These are phyloP conservation scores for Colletotrichum lentis DNA, from an alignment of 2,329 filamentous ascomycete species.

Conservation along the genomic window DNA sequence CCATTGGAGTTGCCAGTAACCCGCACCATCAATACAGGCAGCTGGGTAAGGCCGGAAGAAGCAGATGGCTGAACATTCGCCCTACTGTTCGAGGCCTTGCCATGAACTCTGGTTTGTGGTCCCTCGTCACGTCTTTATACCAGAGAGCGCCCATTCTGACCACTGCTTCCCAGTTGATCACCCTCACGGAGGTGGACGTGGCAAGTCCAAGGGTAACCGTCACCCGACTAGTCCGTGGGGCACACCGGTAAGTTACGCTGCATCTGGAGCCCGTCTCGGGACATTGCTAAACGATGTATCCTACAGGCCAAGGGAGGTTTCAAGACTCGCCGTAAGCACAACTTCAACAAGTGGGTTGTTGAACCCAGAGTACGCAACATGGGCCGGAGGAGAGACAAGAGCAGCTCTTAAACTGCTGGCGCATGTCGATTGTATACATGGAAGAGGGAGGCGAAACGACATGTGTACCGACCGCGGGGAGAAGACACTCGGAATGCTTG, in stretches of 20 bases:
- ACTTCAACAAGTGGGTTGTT: slow-evolving; percentile 92
- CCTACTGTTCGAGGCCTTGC: slow-evolving; percentile 96
- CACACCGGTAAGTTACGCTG: slow-evolving; percentile 74
- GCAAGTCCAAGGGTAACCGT: slow-evolving; percentile 98
- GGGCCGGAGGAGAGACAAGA: slow-evolving; percentile 81
- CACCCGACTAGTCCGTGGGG: slow-evolving; percentile 97
- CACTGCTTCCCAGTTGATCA: slow-evolving; percentile 73
- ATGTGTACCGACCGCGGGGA: not conserved
- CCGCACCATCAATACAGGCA: slow-evolving; percentile 88
- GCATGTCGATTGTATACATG: not conserved
- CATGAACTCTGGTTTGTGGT: slow-evolving; percentile 88
- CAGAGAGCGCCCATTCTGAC: slow-evolving; percentile 21
- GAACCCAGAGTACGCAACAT: slow-evolving; percentile 85
- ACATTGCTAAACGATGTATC: slow-evolving; percentile 43
- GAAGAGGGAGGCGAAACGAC: not conserved
- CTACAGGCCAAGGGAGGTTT: slow-evolving; percentile 79
- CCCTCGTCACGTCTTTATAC: too few relatives aligned
- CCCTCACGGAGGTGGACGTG: slow-evolving; percentile 97
- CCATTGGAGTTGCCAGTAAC: slow-evolving; percentile 94
- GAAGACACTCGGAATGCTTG: slow-evolving; percentile 2
- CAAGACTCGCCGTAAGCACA: slow-evolving; percentile 90
- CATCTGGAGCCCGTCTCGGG: not conserved
- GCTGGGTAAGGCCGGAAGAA: slow-evolving; percentile 93
- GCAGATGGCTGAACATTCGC: slow-evolving; percentile 90
- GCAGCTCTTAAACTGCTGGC: slow-evolving; percentile 6